phyloP scores from a whole-genome alignment of 2,329 filamentous ascomycete species.

The Cercospora zeae-maydis region DNA sequence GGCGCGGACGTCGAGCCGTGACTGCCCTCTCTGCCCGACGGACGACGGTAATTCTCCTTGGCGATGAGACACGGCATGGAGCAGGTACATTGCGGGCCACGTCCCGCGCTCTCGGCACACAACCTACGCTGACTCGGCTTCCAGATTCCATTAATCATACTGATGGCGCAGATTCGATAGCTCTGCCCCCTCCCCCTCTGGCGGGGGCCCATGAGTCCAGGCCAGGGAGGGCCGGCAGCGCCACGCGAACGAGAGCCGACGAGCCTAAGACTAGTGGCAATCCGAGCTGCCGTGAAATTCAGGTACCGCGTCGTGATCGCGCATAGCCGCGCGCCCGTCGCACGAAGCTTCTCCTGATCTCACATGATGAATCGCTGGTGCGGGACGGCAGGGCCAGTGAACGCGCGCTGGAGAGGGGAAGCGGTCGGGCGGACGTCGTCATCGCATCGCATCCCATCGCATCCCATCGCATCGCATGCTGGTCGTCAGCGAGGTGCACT shows the following conservation, averaged over 20 bases:
- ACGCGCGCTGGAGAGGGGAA: not conserved
- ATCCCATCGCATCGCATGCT: not conserved
- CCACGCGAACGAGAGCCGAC: constrained; percentile 15
- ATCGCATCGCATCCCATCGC: not conserved
- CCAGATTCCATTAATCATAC: not conserved
- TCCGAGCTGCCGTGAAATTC: constrained; percentile 4
- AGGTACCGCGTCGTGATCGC: constrained; percentile 13
- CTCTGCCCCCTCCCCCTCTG: not conserved
- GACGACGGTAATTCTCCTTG: not conserved
- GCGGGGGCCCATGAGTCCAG: not conserved
- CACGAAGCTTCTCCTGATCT: constrained; percentile 14
- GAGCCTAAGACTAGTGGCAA: constrained; percentile 16
- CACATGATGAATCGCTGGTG: constrained; percentile 8
- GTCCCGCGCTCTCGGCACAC: constrained; percentile 8
- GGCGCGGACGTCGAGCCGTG: not conserved
- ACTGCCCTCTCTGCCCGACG: not conserved
- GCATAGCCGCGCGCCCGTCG: constrained; percentile 13
- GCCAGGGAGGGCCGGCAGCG: not conserved
- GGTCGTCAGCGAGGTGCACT: not conserved
- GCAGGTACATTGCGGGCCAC: constrained; percentile 1
- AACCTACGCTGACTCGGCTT: constrained; percentile 12
- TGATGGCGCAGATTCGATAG: not conserved
- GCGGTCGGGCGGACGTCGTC: not conserved
- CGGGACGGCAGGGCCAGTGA: not conserved
- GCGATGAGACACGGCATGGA: constrained; percentile 1